Base-by-base conservation (phyloP, 805 yeast genomes). In the Suhomyces sp. region DNA sequence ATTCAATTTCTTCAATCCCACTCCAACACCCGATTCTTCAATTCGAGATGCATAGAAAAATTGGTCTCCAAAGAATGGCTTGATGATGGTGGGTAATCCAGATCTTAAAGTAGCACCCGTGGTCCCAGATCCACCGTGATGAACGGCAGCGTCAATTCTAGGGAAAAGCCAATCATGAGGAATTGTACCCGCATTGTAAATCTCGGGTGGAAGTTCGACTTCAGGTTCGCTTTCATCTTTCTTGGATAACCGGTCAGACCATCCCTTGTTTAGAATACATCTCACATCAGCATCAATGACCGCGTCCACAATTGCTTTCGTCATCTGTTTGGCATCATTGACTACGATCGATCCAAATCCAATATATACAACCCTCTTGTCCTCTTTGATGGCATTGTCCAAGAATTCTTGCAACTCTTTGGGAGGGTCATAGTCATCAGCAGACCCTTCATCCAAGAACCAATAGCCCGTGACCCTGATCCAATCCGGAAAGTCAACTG, bases 291-390 rank as follows among this genome's bases (percentile, higher is more conserved):
- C 83, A 34, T 77, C 78, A 13, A 71, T 43, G 1, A 91, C 95
- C 0, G 96, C 91, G 24, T 83, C 83, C 10, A 81, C 75, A 8
- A 91, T 77, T 0, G 95, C 86, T 43, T 70, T 60, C 1, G 96
- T 88, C 59, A 91, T 70, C 35, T 79, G 83, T 29, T 69, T 73
- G 1, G 97, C 90, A 55, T 91, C 81, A 3, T 81, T 70, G 3
- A 91, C 97, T 5, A 91, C 95, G 56, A 91, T 91, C 0, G 96
- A 88, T 0, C 98, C 98, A 64, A 91, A 91, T 0, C 98, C 98
- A 54, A 91, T 84, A 56, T 91, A 91, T 0, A 88, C 95, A 19
- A 91, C 48, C 52, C 84, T 85, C 56, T 83, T 83, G 1, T 66
- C 63, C 31, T 77, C 81, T 1, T 51, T 50, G 31, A 70, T 64